phyloP scores from a whole-genome alignment of 768 basidiomycete genomes.

The Mycena polygramma region DNA sequence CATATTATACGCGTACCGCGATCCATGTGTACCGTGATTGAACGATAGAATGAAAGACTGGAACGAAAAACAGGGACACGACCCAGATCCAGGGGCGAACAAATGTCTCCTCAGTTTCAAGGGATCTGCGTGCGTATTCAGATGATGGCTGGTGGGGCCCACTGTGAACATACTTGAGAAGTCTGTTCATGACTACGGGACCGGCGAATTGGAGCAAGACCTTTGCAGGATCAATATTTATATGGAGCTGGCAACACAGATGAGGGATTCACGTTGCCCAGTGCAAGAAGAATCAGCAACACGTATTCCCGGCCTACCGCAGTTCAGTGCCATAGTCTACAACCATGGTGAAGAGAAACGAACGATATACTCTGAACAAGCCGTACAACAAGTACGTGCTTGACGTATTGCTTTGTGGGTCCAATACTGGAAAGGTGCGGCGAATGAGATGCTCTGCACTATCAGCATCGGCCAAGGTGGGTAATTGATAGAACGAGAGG shows the following conservation, averaged over 20 bases:
- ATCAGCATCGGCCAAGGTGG: constrained; percentile 65
- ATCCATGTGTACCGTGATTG: constrained; percentile 58
- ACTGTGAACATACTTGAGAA: constrained; percentile 47
- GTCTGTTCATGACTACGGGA: constrained; percentile 54
- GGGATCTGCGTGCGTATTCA: constrained; percentile 41
- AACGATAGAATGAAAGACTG: constrained; percentile 49
- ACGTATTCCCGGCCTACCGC: constrained; percentile 24
- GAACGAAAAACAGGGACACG: constrained; percentile 48
- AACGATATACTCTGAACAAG: constrained; percentile 27
- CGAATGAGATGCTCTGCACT: constrained; percentile 49
- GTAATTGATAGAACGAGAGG: constrained; percentile 54
- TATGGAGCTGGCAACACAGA: not conserved
- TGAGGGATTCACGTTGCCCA: constrained; percentile 5
- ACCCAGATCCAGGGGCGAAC: constrained; percentile 68
- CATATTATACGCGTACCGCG: constrained; percentile 32
- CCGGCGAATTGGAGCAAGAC: constrained; percentile 43
- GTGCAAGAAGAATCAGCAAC: not conserved
- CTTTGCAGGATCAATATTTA: not conserved
- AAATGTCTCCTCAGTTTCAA: constrained; percentile 34
- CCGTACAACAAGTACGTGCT: constrained; percentile 22
- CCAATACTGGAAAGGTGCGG: constrained; percentile 47
- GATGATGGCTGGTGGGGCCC: constrained; percentile 50
- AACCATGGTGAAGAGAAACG: not conserved
- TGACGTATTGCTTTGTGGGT: constrained; percentile 14
- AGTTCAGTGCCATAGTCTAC: not conserved